These are phyloP conservation scores for Epichloe festucae DNA, from an alignment of 2,329 filamentous ascomycete genomes.

Conservation along the genomic window DNA sequence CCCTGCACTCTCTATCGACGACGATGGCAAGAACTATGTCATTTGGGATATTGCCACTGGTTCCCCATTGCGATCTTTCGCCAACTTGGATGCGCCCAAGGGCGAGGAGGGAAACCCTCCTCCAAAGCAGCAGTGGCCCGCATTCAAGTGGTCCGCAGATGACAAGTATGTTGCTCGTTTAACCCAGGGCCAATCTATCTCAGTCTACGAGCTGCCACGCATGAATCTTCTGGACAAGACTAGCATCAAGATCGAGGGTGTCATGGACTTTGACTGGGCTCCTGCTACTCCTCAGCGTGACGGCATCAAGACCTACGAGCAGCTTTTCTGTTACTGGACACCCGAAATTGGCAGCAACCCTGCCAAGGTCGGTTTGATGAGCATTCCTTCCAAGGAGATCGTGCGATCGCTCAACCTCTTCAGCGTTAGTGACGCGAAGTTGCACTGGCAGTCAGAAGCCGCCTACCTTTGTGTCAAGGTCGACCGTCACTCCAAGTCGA, in stretches of 20 bases:
- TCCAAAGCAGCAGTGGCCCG: conserved; percentile 93
- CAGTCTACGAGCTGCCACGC: conserved; percentile 75
- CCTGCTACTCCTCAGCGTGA: conserved; percentile 72
- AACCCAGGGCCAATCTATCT: conserved; percentile 77
- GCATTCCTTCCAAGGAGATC: conserved; percentile 85
- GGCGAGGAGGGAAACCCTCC: conserved; percentile 45
- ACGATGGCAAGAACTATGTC: conserved; percentile 98
- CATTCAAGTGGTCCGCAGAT: conserved; percentile 98
- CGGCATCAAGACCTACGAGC: conserved; percentile 81
- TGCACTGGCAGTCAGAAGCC: conserved; percentile 96
- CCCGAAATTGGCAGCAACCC: conserved; percentile 97
- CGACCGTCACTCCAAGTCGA: conserved; percentile 95
- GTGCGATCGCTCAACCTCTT: conserved; percentile 93
- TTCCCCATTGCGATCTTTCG: conserved; percentile 84
- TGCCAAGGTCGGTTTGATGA: conserved; percentile 94
- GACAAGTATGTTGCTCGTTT: conserved; percentile 94
- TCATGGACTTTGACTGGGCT: conserved; percentile 97
- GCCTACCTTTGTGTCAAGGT: conserved; percentile 97
- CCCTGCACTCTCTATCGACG: conserved; percentile 72
- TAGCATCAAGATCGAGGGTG: conserved; percentile 88
- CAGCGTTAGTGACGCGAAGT: conserved; percentile 93
- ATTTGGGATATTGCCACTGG: conserved; percentile 93
- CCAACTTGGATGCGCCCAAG: conserved; percentile 69
- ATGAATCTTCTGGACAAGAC: conserved; percentile 89
- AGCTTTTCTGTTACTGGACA: conserved; percentile 97